Conservation (phyloP, 2,329 filamentous ascomycete genomes). For the Aspergillus sclerotialis region DNA sequence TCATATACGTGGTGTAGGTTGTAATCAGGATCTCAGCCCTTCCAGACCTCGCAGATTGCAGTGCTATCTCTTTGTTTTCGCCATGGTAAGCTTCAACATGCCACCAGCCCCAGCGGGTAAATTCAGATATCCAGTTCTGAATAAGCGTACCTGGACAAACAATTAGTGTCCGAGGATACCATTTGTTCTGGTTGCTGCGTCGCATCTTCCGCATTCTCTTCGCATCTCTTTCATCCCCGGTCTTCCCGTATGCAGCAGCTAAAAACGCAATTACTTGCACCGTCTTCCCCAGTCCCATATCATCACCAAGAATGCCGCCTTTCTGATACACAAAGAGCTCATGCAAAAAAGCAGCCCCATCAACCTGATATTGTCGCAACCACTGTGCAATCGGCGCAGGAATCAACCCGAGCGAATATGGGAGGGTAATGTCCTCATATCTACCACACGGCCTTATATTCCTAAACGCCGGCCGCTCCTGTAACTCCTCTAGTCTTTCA, state of each 20-base stretch:
- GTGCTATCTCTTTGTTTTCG: slow-evolving; percentile 59
- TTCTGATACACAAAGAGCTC: slow-evolving; percentile 84
- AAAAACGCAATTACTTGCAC: slow-evolving; percentile 93
- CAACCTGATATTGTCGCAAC: slow-evolving; percentile 83
- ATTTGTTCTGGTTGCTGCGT: slow-evolving; percentile 49
- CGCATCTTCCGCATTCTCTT: slow-evolving; percentile 86
- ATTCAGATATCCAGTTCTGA: slow-evolving; percentile 82
- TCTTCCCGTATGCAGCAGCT: slow-evolving; percentile 88
- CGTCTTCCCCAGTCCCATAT: slow-evolving; percentile 97
- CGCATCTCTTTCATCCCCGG: slow-evolving; percentile 73
- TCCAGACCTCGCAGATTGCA: slow-evolving; percentile 67
- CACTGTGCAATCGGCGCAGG: slow-evolving; percentile 88
- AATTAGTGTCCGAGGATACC: slow-evolving; percentile 81
- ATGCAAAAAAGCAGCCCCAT: slow-evolving; percentile 79
- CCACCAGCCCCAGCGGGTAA: slow-evolving; percentile 95
- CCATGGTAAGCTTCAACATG: slow-evolving; percentile 78
- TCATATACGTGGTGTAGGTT: slow-evolving; percentile 80
- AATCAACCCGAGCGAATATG: slow-evolving; percentile 70
- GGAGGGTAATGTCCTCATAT: slow-evolving; percentile 69
- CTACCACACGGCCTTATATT: slow-evolving; percentile 56
- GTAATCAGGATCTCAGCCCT: slow-evolving; percentile 87
- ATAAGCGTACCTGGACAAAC: slow-evolving; percentile 85
- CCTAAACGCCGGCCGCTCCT: slow-evolving; percentile 64
- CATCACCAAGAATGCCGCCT: slow-evolving; percentile 85
- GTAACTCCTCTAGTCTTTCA: slow-evolving; percentile 53